Evolutionary conservation across 306 rosid genomes (phyloP), one percentile per base, ranked within the genome.

Genomic region (Cicer bijugum): DNA sequence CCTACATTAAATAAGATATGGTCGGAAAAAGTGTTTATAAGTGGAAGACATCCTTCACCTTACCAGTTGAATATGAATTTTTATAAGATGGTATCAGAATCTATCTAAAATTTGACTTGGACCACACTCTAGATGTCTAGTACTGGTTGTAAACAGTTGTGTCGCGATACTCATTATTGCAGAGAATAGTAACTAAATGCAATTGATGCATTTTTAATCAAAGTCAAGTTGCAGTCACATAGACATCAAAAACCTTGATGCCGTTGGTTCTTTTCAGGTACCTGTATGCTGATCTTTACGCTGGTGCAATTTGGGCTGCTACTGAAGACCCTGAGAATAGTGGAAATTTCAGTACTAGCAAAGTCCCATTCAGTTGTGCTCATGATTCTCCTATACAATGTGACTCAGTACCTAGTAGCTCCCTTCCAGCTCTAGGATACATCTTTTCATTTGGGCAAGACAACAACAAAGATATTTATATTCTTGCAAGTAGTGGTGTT

Each of bases 201-300:
- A 50, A 6, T 8, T 40, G 2, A 40, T 40, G 45, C 8, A 1
- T 42, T 42, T 42, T 9, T 9, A 42, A 9, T 42, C 45, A 42
- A 42, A 9, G 45, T 50, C 2, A 6, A 6, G 37, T 19, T 55
- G n/a, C 7, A 17, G 6, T 19, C 11, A 17, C 60, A 53, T 9
- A 55, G 12, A 9, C 61, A 19, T 19, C 61, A 55, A 55, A 55
- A 17, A 8, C 7, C 61, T 55, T 55, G 7, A 19, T 4, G 12
- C 2, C 2, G 20, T 59, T 35, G 11, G 39, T 17, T 5, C 70
- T 19, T 66, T 68, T 20, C 82, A 92, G 97, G 89, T 92, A 92
- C 82, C 65, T 92, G 81, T 89, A 82, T 71, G 92, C 80, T 74
- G 97, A 92, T 85, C 81, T 92, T 80, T 89, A 89, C 71, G 90